A percentile compares a stretch with the other conserved stretches of the same genome.
phyloP scores from a whole-genome alignment of 768 basidiomycete genomes.

The Omphalotus guepiniiformis region DNA sequence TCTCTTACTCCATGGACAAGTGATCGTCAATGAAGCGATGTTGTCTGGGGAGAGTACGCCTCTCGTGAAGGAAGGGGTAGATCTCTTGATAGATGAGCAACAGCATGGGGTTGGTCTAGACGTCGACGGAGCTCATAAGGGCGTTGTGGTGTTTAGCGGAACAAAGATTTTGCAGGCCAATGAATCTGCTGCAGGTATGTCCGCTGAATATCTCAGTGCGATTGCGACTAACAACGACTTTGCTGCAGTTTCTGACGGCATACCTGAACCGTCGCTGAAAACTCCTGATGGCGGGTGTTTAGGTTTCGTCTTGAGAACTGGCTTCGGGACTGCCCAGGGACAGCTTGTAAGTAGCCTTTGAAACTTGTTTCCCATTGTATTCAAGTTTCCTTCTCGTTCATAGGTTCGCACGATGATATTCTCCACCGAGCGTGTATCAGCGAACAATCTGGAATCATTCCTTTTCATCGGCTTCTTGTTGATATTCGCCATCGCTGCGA shows the following conservation, averaged over 20 bases:
- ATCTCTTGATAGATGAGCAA: constrained; percentile 60
- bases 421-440: constrained; percentile 93
- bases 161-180: constrained; percentile 92
- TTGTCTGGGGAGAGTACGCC: constrained; percentile 98
- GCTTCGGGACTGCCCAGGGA: constrained; percentile 96
- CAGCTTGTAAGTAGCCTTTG: constrained; percentile 70
- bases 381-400: neutral
- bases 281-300: constrained; percentile 93
- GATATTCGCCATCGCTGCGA: constrained; percentile 95
- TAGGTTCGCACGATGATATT: constrained; percentile 83
- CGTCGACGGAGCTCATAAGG: constrained; percentile 83
- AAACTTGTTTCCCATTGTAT: neutral
- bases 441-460: constrained; percentile 94
- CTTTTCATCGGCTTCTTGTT: constrained; percentile 97
- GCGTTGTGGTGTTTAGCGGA: constrained; percentile 87
- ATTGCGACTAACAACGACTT: too few species aligned
- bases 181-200: constrained; percentile 39
- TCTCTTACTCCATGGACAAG: constrained; percentile 85
- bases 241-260: constrained; percentile 20
- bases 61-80: constrained; percentile 91
- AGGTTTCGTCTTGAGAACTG: constrained; percentile 89
- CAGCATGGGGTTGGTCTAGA: constrained; percentile 59
- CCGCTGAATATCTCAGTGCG: too few species aligned
- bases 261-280: constrained; percentile 22
- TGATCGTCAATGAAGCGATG: constrained; percentile 99